phyloP scores from a whole-genome alignment of 305 asterid species.

The Ruellia speciosa region DNA sequence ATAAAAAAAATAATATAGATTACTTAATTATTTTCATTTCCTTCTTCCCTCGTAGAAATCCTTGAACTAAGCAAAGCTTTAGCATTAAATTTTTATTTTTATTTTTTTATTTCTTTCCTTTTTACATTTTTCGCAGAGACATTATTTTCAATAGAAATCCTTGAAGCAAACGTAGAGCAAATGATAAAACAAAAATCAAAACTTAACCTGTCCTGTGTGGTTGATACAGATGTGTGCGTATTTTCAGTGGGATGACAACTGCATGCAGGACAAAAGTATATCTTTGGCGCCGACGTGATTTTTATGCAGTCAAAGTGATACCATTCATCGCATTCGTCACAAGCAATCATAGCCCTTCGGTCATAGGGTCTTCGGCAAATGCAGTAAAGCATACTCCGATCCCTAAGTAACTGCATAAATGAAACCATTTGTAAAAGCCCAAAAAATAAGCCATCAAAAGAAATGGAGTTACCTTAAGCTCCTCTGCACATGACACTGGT shows the following conservation, averaged over 20 bases:
- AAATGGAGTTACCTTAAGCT: constrained; percentile 51
- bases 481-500: constrained; percentile 53
- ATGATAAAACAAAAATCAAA: constrained; percentile 10
- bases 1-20: no score
- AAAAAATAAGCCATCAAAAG: constrained; percentile 14
- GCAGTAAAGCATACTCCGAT: constrained; percentile 94
- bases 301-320: constrained; percentile 89
- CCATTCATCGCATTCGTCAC: constrained; percentile 89
- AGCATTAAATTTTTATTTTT: no score
- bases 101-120: neutral
- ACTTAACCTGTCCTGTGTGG: constrained; percentile 46
- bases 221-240: constrained; percentile 24
- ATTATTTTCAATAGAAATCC: neutral
- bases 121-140: neutral
- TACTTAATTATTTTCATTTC: no score
- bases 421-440: neutral
- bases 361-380: constrained; percentile 83
- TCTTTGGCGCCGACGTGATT: constrained; percentile 58
- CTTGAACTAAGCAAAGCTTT: no score
- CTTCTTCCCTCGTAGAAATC: no score
- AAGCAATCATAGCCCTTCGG: constrained; percentile 80
- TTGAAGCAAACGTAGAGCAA: neutral
- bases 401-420: constrained; percentile 63
- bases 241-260: constrained; percentile 33
- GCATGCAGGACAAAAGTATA: constrained; percentile 84